Conservation (phyloP, 75 land plant species). For the Pseudotsuga menziesii region DNA sequence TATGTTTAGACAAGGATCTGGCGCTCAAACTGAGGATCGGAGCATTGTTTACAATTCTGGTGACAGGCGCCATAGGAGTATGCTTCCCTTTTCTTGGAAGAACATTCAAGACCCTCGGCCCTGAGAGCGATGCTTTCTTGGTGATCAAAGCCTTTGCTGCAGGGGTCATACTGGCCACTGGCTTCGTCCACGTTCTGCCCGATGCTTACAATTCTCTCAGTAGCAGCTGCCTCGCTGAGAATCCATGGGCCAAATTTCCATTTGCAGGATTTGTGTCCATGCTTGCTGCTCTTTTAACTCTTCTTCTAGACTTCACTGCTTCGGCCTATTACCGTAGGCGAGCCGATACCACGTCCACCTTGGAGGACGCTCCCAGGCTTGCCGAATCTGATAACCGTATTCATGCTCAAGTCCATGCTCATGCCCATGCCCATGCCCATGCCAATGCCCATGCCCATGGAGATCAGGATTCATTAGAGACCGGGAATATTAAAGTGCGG, state of each 20-base stretch:
- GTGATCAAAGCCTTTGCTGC: constrained; percentile 28
- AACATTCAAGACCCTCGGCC: constrained; percentile 6
- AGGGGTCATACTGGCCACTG: constrained; percentile 35
- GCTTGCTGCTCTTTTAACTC: constrained; percentile 10
- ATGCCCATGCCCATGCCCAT: neutral
- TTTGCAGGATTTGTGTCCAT: constrained; percentile 28
- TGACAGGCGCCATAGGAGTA: constrained; percentile 17
- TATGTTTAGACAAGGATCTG: neutral
- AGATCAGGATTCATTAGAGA: no score
- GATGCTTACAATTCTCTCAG: constrained; percentile 22
- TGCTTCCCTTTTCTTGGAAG: constrained; percentile 20
- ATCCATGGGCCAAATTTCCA: constrained; percentile 19
- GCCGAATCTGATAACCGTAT: neutral
- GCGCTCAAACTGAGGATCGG: constrained; percentile 15
- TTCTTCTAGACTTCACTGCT: constrained; percentile 20
- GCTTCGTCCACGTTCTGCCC: constrained; percentile 28
- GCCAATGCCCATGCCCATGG: constrained; percentile 3
- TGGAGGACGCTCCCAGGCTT: neutral
- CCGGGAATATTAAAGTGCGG: neutral
- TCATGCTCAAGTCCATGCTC: neutral
- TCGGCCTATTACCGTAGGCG: constrained; percentile 14
- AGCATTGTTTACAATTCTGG: constrained; percentile 20
- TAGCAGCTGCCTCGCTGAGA: constrained; percentile 14
- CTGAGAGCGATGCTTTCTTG: constrained; percentile 19
- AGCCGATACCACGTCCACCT: constrained; percentile 7